phyloP scores from a whole-genome alignment of 2,329 filamentous ascomycete species.

The Penicillium rolfsii region DNA sequence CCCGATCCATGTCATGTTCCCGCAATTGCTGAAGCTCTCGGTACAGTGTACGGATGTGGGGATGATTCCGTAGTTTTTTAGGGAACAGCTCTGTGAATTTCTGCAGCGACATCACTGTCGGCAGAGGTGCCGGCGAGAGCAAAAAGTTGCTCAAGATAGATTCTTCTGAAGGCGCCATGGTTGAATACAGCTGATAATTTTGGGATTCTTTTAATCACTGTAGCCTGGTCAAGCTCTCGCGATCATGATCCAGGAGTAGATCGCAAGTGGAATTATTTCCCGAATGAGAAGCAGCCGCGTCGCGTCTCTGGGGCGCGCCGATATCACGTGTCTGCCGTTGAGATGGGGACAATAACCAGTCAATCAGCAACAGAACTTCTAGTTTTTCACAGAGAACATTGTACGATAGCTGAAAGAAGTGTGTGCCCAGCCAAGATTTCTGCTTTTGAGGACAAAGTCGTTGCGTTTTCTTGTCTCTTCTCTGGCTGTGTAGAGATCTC shows the following conservation, averaged over 20 bases:
- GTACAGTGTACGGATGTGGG: conserved; percentile 72
- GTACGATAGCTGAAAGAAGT: background rate
- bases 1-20: conserved; percentile 67
- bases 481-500: background rate
- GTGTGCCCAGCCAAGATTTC: background rate
- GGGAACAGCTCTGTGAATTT: conserved; percentile 81
- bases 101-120: conserved; percentile 71
- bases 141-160: conserved; percentile 78
- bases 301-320: conserved; percentile 5
- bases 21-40: conserved; percentile 77
- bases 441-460: background rate
- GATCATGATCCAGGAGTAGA: background rate
- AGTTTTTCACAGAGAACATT: background rate
- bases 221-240: background rate
- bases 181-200: conserved; percentile 18
- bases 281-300: conserved; percentile 9
- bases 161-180: conserved; percentile 74
- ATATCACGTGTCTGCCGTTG: conserved; percentile 7
- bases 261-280: background rate
- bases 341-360: background rate
- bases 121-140: conserved; percentile 73
- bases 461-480: background rate
- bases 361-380: background rate
- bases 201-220: background rate
- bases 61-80: conserved; percentile 64